Base-by-base conservation (phyloP, 192 early-diverging fungal species). In the Coemansia sp. region DNA sequence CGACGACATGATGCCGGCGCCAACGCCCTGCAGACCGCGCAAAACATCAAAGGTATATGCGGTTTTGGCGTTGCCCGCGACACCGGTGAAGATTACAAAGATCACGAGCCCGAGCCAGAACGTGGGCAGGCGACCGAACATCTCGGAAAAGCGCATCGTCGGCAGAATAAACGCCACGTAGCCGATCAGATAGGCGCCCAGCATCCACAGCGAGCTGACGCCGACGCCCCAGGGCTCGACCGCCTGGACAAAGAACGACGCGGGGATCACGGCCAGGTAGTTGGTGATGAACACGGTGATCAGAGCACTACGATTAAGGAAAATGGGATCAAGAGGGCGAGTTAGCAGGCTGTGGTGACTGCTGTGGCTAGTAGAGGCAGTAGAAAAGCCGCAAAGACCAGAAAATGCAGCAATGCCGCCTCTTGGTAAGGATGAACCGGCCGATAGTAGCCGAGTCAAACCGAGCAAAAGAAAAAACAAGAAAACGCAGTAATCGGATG, bases 191-290 rank as follows among this genome's bases (percentile, higher is more conserved):
- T 82, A 82, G n/a, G 79, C 59, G 8, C 74, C 79, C 5, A 65
- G 55, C 79, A 82, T 75, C 79, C 79, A 82, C 57, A 82, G 68
- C 55, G 79, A 82, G 68, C 79, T 82, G 55, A 75, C 73, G 0
- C 52, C 64, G n/a, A 81, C 79, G 45, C 71, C 71, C 79, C 79
- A 81, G 8, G 70, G 70, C 35, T 20, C 64, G 35, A 73, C 79
- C 0, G 79, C 79, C 55, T 81, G 74, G 14, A 76, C 61, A 32
- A 81, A 81, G 63, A 81, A 81, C 64, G 79, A 81, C 39, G 67
- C 67, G 2, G 79, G 79, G 1, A 81, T 34, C 3, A 76, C 65
- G 4, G 67, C 66, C 56, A 39, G 59, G 18, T 76, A 53, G 37
- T 66, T 70, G 51, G 72, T 62, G 8, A 54, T 53, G 41, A 82